These are phyloP conservation scores for Herpetospermum pedunculosum DNA, from an alignment of 306 rosid species.

Conservation along the genomic window DNA sequence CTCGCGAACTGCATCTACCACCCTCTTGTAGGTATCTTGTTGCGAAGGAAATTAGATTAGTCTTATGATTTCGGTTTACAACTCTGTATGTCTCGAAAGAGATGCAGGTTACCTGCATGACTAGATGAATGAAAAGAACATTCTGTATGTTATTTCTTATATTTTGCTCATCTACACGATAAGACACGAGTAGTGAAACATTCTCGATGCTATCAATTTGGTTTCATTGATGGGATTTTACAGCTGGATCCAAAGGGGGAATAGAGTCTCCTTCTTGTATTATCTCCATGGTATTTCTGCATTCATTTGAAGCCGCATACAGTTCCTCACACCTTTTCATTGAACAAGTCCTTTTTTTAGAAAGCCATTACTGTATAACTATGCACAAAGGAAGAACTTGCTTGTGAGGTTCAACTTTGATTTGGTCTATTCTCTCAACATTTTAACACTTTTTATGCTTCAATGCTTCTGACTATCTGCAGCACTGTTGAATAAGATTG, in stretches of 20 bases:
- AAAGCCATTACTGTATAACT: neutral
- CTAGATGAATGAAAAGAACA: neutral
- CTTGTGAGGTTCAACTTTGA: neutral
- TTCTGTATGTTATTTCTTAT: neutral
- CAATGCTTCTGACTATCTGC: neutral
- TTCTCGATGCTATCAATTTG: neutral
- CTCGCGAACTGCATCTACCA: neutral
- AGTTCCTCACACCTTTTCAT: neutral
- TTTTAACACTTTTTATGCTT: neutral
- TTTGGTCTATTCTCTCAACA: neutral
- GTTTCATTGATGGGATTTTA: neutral
- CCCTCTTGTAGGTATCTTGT: neutral
- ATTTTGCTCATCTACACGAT: neutral
- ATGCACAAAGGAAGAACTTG: neutral
- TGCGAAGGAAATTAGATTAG: neutral
- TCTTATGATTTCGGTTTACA: neutral
- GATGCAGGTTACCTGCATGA: neutral
- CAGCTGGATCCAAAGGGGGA: neutral
- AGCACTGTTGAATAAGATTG: neutral
- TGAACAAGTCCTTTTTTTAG: neutral
- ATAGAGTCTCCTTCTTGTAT: neutral
- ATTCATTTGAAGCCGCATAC: neutral
- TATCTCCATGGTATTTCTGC: neutral
- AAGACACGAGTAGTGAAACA: neutral
- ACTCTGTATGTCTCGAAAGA: neutral